phyloP scores from a whole-genome alignment of 768 basidiomycete genomes.

The Mycena epipterygia region DNA sequence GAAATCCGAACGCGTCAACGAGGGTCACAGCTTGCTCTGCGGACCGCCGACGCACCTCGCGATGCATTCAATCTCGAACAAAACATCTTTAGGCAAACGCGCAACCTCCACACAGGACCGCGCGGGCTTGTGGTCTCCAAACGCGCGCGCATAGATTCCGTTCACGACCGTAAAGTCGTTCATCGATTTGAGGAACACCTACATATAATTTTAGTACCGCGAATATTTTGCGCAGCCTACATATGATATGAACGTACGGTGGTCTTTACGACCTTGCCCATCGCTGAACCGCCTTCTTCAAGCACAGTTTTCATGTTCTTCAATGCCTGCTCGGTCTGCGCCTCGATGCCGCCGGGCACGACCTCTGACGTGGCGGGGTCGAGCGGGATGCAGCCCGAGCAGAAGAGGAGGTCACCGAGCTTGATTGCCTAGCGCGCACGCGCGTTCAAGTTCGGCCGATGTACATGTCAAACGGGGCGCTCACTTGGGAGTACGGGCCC shows the following conservation, averaged over 20 bases:
- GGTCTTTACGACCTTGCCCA: slow-evolving; percentile 90
- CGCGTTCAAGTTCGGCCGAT: too few species aligned
- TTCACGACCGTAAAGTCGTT: slow-evolving; percentile 90
- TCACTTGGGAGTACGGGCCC: slow-evolving; percentile 84
- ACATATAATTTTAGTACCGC: too few species aligned
- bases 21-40: slow-evolving; percentile 9
- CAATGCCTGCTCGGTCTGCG: slow-evolving; percentile 86
- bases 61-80: slow-evolving; percentile 94
- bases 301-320: slow-evolving; percentile 89
- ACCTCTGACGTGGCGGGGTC: slow-evolving; percentile 79
- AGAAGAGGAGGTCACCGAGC: slow-evolving; percentile 86
- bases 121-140: slow-evolving; percentile 93
- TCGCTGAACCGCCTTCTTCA: slow-evolving; percentile 82
- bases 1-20: slow-evolving; percentile 2
- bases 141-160: slow-evolving; percentile 84
- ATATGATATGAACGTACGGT: slow-evolving; percentile 67
- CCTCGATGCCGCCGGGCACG: slow-evolving; percentile 81
- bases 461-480: too few species aligned
- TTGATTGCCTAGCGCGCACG: slow-evolving; percentile 71
- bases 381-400: slow-evolving; percentile 91
- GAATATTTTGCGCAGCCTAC: not conserved
- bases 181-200: slow-evolving; percentile 96
- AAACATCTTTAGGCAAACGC: slow-evolving; percentile 89
- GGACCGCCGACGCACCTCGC: slow-evolving; percentile 66
- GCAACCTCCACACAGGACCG: slow-evolving; percentile 93